Evolutionary conservation across 177 flowering plant species (phyloP), one percentile per base, ranked within the genome.

Genomic region (Vitis hybrid): DNA sequence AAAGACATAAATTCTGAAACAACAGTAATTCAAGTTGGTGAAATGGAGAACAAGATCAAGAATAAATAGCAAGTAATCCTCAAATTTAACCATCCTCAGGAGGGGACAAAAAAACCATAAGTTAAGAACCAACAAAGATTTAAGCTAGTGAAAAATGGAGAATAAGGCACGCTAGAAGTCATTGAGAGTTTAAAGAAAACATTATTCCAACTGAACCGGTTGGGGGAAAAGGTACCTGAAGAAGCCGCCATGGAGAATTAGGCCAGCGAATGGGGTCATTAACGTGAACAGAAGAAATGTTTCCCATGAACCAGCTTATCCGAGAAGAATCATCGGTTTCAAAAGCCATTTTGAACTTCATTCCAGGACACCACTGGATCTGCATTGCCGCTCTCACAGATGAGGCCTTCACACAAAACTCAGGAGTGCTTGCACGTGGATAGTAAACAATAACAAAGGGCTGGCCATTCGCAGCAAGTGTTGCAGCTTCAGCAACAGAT

Each of bases 331-430:
- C 89, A 70, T 87, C 88, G 12, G 88, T 86, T 75, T 87, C 89
- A 62, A 86, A 86, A 21, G 91, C 71, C 89, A 87, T 86, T 73
- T 86, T 87, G 73, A 87, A 87, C 77, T 86, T 82, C 88, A 87
- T 86, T 30, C 88, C 91, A n/a, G 85, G 50, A 52, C 80, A 81
- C 91, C 91, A 88, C 61, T 79, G 83, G 21, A 79, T 76, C 67
- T 75, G 72, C 88, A 82, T 79, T 15, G 91, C 84, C 60, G 80
- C 77, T 49, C 76, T 79, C 30, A 86, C 84, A 10, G 79, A 67
- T 0, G 83, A 70, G 52, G 82, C 84, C 79, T 78, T 83, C 18
- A 88, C 88, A 72, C 75, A 79, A 62, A 88, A 88, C 81, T 86
- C 89, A 1, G 89, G 86, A 10, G 83, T 77, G 66, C 88, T 77